Base-by-base conservation (phyloP, 2,329 filamentous ascomycete genomes). In the Fusarium brachygibbosum region DNA sequence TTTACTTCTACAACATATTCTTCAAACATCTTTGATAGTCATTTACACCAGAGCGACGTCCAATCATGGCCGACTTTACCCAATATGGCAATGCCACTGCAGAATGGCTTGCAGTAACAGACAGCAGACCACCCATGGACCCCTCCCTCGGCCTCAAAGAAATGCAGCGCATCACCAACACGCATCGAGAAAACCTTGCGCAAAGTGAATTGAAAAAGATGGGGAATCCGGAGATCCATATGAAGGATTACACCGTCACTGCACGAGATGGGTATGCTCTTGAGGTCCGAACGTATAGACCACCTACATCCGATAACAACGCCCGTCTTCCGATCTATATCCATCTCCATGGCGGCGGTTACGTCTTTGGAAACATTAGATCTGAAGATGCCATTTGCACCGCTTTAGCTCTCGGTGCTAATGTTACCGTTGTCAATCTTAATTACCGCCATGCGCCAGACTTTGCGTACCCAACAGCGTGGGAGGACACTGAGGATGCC, bases 371-470 rank as follows among this genome's bases (percentile, higher is more conserved):
- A 3, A 85, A 82, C 0, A 70, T 89, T 4, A 68, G 74, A 2
- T 83, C 82, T 0, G 87, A 90, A 63, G 86, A 89, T 55, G 82
- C 83, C 0, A 79, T 77, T 1, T 89, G 86, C 65, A 76, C 83
- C 0, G 78, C 80, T 0, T 81, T 87, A 12, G 83, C 85, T 0
- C 72, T 82, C 14, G 78, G 78, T 6, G 73, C 79, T 0, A 74
- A 77, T 2, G 78, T 83, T 3, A 76, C 84, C 0, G 85, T 88
- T 0, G 69, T 88, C 2, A 86, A 87, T 41, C 78, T 88, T 14
- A 86, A 87, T 66, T 89, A 89, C 72, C 83, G 88, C 0, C 87
- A 89, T 69, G 87, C 86, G 0, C 87, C 87, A 0, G 83, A 88
- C 52, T 76, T 82, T 64, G 69, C 61, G 0, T 89, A 85, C 58